Percentiles rank a stretch among this genome's conserved stretches.
Conservation (phyloP, 495 filamentous ascomycete species). For the Neurospora hispaniola region DNA sequence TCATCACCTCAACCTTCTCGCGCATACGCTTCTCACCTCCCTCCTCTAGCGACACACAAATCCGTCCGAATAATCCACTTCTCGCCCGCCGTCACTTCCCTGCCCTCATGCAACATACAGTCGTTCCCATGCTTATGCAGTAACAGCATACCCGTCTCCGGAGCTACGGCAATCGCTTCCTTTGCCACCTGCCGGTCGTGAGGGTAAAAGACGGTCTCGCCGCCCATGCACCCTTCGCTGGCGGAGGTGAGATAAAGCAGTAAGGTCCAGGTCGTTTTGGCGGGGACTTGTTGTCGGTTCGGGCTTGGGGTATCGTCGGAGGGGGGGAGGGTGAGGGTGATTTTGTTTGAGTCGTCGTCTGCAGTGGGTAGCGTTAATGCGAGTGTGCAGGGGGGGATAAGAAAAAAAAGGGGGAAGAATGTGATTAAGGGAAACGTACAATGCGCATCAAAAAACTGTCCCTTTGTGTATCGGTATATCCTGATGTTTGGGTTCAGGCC, state of each 20-base stretch:
- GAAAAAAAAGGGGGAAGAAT: not conserved
- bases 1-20: too few species aligned
- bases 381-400: not conserved
- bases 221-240: conserved; percentile 58
- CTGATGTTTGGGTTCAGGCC: conserved; percentile 85
- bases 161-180: conserved; percentile 53
- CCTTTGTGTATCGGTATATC: conserved; percentile 79
- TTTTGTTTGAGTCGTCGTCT: conserved; percentile 72
- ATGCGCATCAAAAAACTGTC: conserved; percentile 84
- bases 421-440: conserved; percentile 42
- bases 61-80: conserved; percentile 93
- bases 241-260: conserved; percentile 74
- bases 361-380: not conserved
- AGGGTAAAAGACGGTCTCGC: conserved; percentile 89
- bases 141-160: conserved; percentile 72
- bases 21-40: too few species aligned
- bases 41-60: conserved; percentile 47
- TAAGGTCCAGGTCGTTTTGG: conserved; percentile 84
- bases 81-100: conserved; percentile 66
- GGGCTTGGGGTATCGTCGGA: conserved; percentile 8
- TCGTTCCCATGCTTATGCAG: conserved; percentile 83
- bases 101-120: conserved; percentile 84
- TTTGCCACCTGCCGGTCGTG: conserved; percentile 48
- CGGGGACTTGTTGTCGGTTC: conserved; percentile 28
- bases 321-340: conserved; percentile 43